Percentiles rank a stretch among this genome's conserved stretches.
Evolutionary conservation across 306 rosid species (phyloP).

Genomic region (Fragaria iinumae): DNA sequence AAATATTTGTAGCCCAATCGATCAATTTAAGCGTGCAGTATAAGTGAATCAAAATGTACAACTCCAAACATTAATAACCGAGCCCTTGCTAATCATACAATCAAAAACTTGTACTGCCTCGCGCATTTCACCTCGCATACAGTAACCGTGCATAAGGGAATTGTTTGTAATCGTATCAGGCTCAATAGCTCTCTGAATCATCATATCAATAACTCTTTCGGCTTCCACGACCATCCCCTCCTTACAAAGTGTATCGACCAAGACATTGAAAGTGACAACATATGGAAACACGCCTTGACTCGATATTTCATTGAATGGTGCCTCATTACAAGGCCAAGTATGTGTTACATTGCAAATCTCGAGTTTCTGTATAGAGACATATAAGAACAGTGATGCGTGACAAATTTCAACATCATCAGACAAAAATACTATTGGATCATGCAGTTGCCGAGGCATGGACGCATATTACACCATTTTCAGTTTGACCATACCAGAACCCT

Average conservation of each 20-base stretch:
- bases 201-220: not conserved
- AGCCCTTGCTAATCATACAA: not conserved
- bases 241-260: not conserved
- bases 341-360: not conserved
- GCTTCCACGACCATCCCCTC: not conserved
- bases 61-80: not conserved
- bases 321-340: not conserved
- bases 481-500: conserved; percentile 10
- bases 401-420: not conserved
- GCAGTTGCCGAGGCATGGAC: not conserved
- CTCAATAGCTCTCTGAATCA: not conserved
- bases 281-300: not conserved
- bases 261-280: not conserved
- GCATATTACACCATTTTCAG: not conserved
- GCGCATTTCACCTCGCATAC: not conserved
- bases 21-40: too few species aligned
- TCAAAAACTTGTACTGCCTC: not conserved
- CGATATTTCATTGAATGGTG: not conserved
- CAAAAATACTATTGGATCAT: not conserved
- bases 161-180: not conserved
- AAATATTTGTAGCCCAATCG: too few species aligned
- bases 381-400: not conserved
- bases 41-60: not conserved
- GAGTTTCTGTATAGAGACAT: not conserved
- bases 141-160: not conserved